A percentile compares a stretch with the other conserved stretches of the same genome.
Conservation (phyloP, 139 green algal species). For the Auxenochlorella protothecoides region DNA sequence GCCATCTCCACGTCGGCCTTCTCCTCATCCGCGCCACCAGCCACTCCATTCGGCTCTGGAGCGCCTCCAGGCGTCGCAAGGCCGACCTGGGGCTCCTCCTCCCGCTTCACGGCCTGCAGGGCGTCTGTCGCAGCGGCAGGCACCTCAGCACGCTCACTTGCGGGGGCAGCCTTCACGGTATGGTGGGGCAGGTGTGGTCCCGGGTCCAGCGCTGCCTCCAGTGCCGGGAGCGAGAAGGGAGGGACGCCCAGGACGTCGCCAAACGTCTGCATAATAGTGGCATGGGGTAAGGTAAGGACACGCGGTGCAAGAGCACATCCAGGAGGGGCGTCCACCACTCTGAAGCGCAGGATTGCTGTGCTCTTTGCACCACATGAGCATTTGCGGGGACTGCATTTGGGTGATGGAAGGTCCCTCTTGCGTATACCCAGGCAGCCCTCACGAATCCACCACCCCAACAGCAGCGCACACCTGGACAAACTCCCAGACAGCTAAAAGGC, state of each 20-base stretch:
- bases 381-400: too few relatives aligned
- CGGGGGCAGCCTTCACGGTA: too few relatives aligned
- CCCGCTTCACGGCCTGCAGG: not conserved
- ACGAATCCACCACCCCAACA: not conserved
- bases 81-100: not conserved
- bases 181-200: conserved; percentile 24
- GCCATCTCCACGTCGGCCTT: too few relatives aligned
- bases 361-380: too few relatives aligned
- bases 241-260: conserved; percentile 51
- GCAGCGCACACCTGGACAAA: conserved; percentile 23
- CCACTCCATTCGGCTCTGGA: not conserved
- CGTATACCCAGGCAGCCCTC: not conserved
- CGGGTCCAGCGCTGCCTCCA: conserved; percentile 64
- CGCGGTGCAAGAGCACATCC: not conserved
- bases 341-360: too few relatives aligned
- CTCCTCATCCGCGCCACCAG: not conserved
- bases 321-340: too few relatives aligned
- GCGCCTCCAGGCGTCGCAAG: not conserved
- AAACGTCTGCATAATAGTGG: conserved; percentile 35
- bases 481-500: conserved; percentile 62
- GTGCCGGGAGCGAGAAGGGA: conserved; percentile 43
- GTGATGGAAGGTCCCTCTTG: too few relatives aligned
- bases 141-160: not conserved
- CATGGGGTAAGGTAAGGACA: too few relatives aligned
- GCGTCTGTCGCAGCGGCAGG: not conserved